Evolutionary conservation across 2,329 filamentous ascomycete species (phyloP).

Genomic region (Verticillium tricorpus): DNA sequence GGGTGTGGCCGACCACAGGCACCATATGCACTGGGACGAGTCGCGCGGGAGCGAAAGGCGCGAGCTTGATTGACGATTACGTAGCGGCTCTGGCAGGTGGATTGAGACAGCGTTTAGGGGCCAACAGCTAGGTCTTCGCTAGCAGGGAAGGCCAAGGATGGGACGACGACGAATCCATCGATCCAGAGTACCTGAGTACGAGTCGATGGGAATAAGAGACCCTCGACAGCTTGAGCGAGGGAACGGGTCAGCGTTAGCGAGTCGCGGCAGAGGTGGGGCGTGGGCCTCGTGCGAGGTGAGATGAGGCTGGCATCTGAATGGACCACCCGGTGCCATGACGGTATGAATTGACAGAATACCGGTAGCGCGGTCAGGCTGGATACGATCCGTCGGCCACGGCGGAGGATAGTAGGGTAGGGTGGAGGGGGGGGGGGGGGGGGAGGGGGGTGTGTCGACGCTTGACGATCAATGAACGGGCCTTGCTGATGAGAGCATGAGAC

Average conservation of each 20-base stretch:
- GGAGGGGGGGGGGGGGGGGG: background rate
- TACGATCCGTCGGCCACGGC: background rate
- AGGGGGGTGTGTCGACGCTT: background rate
- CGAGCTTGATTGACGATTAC: background rate
- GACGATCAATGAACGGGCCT: background rate
- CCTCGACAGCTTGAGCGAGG: background rate
- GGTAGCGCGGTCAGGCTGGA: background rate
- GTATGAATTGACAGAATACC: background rate
- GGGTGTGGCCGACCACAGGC: background rate
- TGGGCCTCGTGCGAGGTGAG: background rate
- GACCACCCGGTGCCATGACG: background rate
- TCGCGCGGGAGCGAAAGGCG: background rate
- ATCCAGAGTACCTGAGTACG: background rate
- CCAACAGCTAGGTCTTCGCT: background rate
- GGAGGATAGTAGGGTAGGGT: background rate
- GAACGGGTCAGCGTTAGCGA: background rate
- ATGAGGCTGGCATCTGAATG: background rate
- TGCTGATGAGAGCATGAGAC: background rate
- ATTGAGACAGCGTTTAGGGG: background rate
- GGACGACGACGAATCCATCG: background rate
- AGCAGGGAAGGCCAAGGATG: background rate
- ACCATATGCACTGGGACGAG: background rate
- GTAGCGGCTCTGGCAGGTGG: background rate
- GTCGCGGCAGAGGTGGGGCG: background rate
- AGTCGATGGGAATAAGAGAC: background rate